A percentile compares a stretch with the other conserved stretches of the same genome.
These are phyloP conservation scores for Wickerhamomyces kurtzmanii DNA, from an alignment of 805 yeast genomes.

Conservation along the genomic window DNA sequence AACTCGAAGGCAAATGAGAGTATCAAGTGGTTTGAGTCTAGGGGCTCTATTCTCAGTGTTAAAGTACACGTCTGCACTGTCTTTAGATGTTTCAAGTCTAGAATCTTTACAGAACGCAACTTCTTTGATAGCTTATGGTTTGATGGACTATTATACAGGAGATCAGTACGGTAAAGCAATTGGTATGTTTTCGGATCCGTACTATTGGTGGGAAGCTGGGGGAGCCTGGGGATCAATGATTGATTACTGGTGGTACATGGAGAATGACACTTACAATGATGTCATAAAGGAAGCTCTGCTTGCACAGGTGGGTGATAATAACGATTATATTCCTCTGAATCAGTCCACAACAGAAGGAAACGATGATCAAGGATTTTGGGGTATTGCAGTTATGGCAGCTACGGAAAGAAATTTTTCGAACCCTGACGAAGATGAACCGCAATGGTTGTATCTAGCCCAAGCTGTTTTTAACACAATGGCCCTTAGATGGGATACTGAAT, in stretches of 20 bases:
- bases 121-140: conserved; percentile 49
- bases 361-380: conserved; percentile 94
- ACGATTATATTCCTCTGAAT: conserved; percentile 71
- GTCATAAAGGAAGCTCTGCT: conserved; percentile 46
- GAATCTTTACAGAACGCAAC: conserved; percentile 33
- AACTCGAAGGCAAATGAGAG: too few relatives aligned
- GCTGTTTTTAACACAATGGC: conserved; percentile 84
- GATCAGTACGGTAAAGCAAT: conserved; percentile 50
- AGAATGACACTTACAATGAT: conserved; percentile 52
- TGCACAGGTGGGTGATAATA: conserved; percentile 54
- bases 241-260: conserved; percentile 60
- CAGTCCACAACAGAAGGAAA: conserved; percentile 83
- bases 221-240: conserved; percentile 53
- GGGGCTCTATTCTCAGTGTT: too few relatives aligned
- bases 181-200: conserved; percentile 66
- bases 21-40: too few relatives aligned
- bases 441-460: conserved; percentile 74
- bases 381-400: conserved; percentile 75
- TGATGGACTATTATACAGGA: conserved; percentile 69
- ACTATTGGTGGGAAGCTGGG: conserved; percentile 93
- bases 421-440: conserved; percentile 46
- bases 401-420: conserved; percentile 77
- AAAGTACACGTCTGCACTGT: too few relatives aligned
- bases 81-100: conserved; percentile 19
- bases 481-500: conserved; percentile 58